A percentile compares a stretch with the other conserved stretches of the same genome.
Evolutionary conservation across 2,329 filamentous ascomycete species (phyloP).

Genomic region (Botrytis cinerea): DNA sequence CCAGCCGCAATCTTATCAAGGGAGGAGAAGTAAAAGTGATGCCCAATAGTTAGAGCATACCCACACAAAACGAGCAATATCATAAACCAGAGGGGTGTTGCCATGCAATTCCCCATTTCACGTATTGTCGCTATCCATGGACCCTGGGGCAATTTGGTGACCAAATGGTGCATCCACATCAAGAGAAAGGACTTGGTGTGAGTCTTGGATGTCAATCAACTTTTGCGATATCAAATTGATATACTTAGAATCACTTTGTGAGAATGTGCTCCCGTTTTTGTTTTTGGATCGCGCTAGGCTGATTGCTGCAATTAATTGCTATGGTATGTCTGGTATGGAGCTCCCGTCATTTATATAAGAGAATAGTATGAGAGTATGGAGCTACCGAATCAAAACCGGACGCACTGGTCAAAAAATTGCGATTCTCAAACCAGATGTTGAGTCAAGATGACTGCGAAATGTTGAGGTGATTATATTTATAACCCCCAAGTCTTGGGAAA

Average conservation of each 20-base stretch:
- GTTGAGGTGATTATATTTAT: no score
- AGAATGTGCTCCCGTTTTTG: background rate
- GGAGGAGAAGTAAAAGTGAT: constrained; percentile 28
- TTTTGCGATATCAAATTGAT: background rate
- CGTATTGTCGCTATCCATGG: background rate
- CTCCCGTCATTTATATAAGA: background rate
- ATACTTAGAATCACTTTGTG: background rate
- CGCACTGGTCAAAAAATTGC: background rate
- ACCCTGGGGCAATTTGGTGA: background rate
- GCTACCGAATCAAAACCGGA: background rate
- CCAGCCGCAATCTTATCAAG: constrained; percentile 20
- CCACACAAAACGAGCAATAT: background rate
- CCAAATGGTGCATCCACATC: background rate
- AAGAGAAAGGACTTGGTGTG: background rate
- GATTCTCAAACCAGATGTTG: background rate
- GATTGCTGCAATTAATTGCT: background rate
- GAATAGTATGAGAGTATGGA: background rate
- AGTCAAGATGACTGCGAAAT: background rate
- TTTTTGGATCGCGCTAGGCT: background rate
- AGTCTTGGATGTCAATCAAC: background rate
- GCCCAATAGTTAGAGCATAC: background rate
- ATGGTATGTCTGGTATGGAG: background rate
- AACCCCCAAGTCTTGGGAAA: background rate
- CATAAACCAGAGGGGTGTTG: background rate
- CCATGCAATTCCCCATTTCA: background rate